Base-by-base conservation (phyloP, 2,329 filamentous ascomycete genomes). In the Davidsoniella virescens region DNA sequence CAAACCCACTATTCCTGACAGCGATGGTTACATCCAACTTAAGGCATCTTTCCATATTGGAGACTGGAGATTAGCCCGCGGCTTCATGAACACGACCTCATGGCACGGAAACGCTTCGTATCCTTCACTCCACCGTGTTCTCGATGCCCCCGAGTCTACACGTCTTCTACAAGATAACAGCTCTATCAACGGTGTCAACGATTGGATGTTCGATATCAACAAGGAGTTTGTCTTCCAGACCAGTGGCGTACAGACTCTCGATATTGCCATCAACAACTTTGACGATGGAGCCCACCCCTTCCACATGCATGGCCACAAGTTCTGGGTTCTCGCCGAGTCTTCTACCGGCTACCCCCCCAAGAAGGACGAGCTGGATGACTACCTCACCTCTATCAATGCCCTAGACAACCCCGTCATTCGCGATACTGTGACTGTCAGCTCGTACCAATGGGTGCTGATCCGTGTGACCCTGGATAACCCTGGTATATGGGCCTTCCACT, bases 401-500 rank as follows among this genome's bases (percentile, higher is more conserved):
- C 49, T 61, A 1, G 50, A 57, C 1, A 66, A 65, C 7, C 64
- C 65, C 0, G 46, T 67, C 1, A 57, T 64, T 9, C 59, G 65
- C 18, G 65, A 67, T 33, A 73, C 72, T 2, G 64, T 73, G 3
- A 71, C 70, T 0, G 64, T 73, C 0, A 70, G 75, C 57, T 69
- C 67, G 0, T 76, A 71, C 47, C 72, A 70, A 0, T 78, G 72
- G 73, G 63, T 68, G 2, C 56, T 73, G n/a, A 59, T 79, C 10
- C 63, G 75, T 50, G 68, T 78, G 12, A 63, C 74, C 2, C 66
- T 74, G 0, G 73, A 78, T 53, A 78, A 77, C 56, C 69, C 74
- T 0, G 75, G 75, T 1, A 55, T 73, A 1, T 78, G 75, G 75
- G 66, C 71, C 0, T 68, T 78, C 18, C 75, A 78, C 58, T 78